Conservation (phyloP, 805 yeast species). For the Danielozyma ontarioensis region DNA sequence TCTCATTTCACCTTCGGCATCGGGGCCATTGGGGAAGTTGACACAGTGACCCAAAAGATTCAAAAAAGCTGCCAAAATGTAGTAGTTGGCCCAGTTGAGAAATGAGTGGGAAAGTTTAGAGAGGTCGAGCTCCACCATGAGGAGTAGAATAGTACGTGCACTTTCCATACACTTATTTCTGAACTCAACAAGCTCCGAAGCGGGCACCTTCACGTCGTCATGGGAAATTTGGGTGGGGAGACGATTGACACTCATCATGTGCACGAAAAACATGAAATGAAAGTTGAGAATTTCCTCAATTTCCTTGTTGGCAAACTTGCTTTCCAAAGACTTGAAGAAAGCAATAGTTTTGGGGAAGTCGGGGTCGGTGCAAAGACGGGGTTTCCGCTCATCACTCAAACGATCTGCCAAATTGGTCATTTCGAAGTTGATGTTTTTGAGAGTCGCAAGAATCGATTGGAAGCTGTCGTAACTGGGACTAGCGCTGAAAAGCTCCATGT, state of each 20-base stretch:
- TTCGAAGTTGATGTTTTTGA: constrained; percentile 22
- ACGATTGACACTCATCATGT: constrained; percentile 33
- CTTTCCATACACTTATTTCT: constrained; percentile 27
- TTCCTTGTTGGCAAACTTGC: background rate
- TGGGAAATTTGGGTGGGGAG: constrained; percentile 20
- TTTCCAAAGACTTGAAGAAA: background rate
- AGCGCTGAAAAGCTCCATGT: constrained; percentile 28
- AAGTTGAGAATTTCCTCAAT: constrained; percentile 14
- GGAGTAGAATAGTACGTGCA: constrained; percentile 31
- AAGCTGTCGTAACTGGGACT: constrained; percentile 15
- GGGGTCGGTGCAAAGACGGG: constrained; percentile 30
- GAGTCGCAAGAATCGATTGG: constrained; percentile 14
- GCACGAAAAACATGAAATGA: constrained; percentile 29
- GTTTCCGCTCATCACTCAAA: constrained; percentile 16
- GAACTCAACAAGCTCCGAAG: constrained; percentile 14
- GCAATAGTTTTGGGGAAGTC: constrained; percentile 15
- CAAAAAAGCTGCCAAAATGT: constrained; percentile 28
- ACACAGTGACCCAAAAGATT: constrained; percentile 24
- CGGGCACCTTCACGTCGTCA: constrained; percentile 10
- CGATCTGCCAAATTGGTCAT: constrained; percentile 19
- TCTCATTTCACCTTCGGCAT: constrained; percentile 22
- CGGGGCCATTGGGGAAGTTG: constrained; percentile 24
- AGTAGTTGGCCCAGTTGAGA: constrained; percentile 28
- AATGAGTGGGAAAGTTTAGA: constrained; percentile 16
- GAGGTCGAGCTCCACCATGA: constrained; percentile 17